Base-by-base conservation (phyloP, 2,329 filamentous ascomycete genomes). In the Ophiostoma fasciatum region DNA sequence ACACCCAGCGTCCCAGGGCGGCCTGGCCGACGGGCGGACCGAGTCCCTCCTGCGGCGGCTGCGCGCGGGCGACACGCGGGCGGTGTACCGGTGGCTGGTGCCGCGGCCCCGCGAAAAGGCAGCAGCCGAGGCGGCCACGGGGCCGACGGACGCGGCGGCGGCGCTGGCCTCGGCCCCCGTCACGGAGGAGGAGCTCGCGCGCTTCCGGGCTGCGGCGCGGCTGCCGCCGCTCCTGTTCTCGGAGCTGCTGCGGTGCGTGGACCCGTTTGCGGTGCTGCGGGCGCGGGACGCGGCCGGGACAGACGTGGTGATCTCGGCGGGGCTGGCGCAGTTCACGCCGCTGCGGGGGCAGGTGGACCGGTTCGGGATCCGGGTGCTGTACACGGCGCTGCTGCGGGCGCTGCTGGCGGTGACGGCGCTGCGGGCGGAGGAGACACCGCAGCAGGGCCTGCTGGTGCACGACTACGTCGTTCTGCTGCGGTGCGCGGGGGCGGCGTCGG, bases 221-320 rank as follows among this genome's bases (percentile, higher is more conserved):
- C 49, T 84, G 17, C 63, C 76, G 0, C 52, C 61, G 2, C 58
- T 64, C 1, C 65, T 65, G 1, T 75, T 84, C 48, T 71, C 73
- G 2, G 73, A 79, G 43, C 65, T 80, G 9, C 51, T 87, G 21
- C 64, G 66, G 23, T 61, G 64, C 5, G 53, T 85, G 8, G 73
- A 81, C 39, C 77, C 79, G 0, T 47, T 68, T 5, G 48, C 53
- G 17, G 54, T 73, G 14, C 59, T 67, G 35, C 50, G 55, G 15
- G 53, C 64, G 11, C 50, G 71, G 15, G 74, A 78, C 49, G 50
- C 61, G 4, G 55, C 57, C 10, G 49, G 63, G 25, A n/a, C n/a
- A n/a, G 57, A 60, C 13, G 41, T 63, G 14, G 43, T 48, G 13
- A 51, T 69, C 35, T 45, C 53, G 4, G 38, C 46, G 12, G 63